Conservation (phyloP, 1,284 basidiomycete genomes). For the Moesziomyces sp. region DNA sequence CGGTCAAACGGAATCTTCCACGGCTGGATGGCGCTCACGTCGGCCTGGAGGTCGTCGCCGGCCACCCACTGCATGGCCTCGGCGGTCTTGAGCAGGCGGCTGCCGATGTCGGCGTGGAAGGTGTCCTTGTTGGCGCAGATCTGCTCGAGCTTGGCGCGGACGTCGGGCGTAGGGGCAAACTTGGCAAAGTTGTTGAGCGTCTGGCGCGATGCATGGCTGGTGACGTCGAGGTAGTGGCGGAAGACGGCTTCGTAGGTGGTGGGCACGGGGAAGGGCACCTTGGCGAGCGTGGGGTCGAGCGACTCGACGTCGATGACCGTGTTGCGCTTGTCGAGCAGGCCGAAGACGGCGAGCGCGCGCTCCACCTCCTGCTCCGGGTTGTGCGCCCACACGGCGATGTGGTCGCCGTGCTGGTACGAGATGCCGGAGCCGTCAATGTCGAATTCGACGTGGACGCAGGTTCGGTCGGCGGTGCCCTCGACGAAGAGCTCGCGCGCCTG, state of each 20-base stretch:
- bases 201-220: slow-evolving; percentile 90
- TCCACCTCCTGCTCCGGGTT: slow-evolving; percentile 93
- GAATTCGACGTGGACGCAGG: slow-evolving; percentile 95
- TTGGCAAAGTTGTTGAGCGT: slow-evolving; percentile 86
- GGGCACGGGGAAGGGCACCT: slow-evolving; percentile 97
- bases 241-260: slow-evolving; percentile 94
- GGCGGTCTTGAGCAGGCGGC: slow-evolving; percentile 86
- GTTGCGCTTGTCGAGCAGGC: slow-evolving; percentile 77
- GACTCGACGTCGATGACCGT: slow-evolving; percentile 87
- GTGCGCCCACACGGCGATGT: slow-evolving; percentile 95
- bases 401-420: slow-evolving; percentile 98
- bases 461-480: slow-evolving; percentile 76
- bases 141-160: slow-evolving; percentile 78
- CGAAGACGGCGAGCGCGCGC: slow-evolving; percentile 85
- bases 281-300: slow-evolving; percentile 94
- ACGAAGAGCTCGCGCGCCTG: slow-evolving; percentile 86
- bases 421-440: slow-evolving; percentile 94
- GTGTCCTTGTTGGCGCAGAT: slow-evolving; percentile 88
- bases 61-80: slow-evolving; percentile 88
- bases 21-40: slow-evolving; percentile 76
- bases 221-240: slow-evolving; percentile 96
- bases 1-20: slow-evolving; percentile 98
- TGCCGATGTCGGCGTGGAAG: slow-evolving; percentile 80
- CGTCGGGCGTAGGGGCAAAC: slow-evolving; percentile 84
- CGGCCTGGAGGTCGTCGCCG: slow-evolving; percentile 76